Base-by-base conservation (phyloP, 805 yeast genomes). In the Candida manassasensis region DNA sequence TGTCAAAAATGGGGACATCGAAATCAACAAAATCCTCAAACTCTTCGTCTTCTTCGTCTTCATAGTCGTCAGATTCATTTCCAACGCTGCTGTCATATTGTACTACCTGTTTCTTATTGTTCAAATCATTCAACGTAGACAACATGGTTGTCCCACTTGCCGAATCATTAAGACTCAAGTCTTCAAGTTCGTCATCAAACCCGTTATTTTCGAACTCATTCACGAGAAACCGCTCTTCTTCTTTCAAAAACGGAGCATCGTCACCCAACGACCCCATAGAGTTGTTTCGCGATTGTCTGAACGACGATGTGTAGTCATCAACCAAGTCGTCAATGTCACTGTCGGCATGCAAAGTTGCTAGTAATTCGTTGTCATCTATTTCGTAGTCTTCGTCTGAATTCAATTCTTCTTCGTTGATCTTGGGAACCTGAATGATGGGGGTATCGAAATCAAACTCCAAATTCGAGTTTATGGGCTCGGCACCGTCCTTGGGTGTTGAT, bases 311-410 rank as follows among this genome's bases (percentile, higher is more conserved):
- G 12, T 24, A 24, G 4, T 35, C 36, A 10, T 40, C 32, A 17
- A 47, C 38, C 38, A 65, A 64, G 37, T 67, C 71, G 27, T 64
- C 72, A 12, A 59, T 38, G 39, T 67, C 73, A 33, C 66, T 65
- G 37, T 69, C 75, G 1, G 70, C 73, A 42, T 69, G 71, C 21
- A 69, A 50, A 2, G 73, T 69, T 12, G 73, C 73, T 28, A 67
- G 50, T 21, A 67, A 49, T 40, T 65, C 73, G 41, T 67, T 66
- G 43, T 67, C 73, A 45, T 67, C 80, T 40, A 74, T 68, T 44
- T 74, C 80, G 46, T 80, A 79, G 48, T 79, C 89, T 8, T 77
- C 86, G 38, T 79, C 87, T 0, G 82, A 75, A 38, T 61, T 61
- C 28, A 64, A 46, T 32, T 66, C 74, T 18, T 62, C 66, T 17